Base-by-base conservation (phyloP, 2,329 filamentous ascomycete species). In the Leptographium lundbergii region DNA sequence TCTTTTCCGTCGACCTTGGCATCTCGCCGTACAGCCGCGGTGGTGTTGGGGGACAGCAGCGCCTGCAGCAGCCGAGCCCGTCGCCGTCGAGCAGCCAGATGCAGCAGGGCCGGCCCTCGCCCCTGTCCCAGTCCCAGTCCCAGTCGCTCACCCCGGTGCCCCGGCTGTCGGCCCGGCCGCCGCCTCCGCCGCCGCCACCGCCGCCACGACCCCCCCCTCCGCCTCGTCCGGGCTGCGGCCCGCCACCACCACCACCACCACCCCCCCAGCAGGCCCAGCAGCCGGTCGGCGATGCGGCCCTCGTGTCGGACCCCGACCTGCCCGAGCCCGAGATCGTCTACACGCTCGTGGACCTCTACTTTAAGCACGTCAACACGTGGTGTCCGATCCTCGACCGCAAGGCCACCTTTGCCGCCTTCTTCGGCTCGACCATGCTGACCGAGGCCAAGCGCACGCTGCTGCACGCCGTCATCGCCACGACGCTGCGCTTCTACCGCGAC, bases 331-430 rank as follows among this genome's bases (percentile, higher is more conserved):
- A 89, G 67, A 72, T 90, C 9, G 73, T 90, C 0, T 90, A 89
- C 66, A 79, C 84, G 1, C 72, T 91, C 11, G 86, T 87, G 6
- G 87, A 90, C 65, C 75, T 90, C 1, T 91, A 89, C 68, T 91
- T 91, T 67, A 88, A 88, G 63, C 85, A 90, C 66, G 81, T 90
- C 68, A 89, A 90, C 66, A 87, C 86, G 0, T 90, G 87, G 86
- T 95, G 90, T 68, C 91, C 91, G 0, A 94, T 96, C 27, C 75
- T 96, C 19, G 89, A 96, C 70, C 83, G 89, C 29, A 85, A 89
- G 67, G 85, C 87, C 4, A 95, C 89, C 0, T 72, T 96, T 11
- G 88, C 95, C 65, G 83, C 84, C 0, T 77, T 96, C 0, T 96
- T 96, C 65, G 89, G 89, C 0, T 82, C 86, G 1, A 83, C 84